Percentiles rank a stretch among this genome's conserved stretches.
phyloP scores from a whole-genome alignment of 2,329 filamentous ascomycete genomes.

The Beauveria bassiana region DNA sequence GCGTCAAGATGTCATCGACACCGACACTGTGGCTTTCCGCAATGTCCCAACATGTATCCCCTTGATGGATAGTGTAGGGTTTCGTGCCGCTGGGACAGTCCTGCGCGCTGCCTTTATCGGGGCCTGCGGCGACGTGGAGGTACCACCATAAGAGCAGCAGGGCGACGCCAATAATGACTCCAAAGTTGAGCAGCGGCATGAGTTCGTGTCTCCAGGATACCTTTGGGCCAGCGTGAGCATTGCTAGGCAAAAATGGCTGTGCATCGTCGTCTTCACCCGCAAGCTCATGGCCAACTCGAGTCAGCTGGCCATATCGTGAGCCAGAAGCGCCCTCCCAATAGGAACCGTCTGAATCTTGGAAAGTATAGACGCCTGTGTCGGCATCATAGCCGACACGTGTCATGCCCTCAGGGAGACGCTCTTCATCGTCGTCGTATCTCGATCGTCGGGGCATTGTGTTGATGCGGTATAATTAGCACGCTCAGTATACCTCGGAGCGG shows the following conservation, averaged over 20 bases:
- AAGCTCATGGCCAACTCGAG: slow-evolving; percentile 27
- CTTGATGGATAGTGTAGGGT: slow-evolving; percentile 33
- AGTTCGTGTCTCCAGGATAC: slow-evolving; percentile 44
- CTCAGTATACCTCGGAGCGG: no score
- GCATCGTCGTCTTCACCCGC: slow-evolving; percentile 17
- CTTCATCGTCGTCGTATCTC: slow-evolving; percentile 38
- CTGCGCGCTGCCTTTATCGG: slow-evolving; percentile 14
- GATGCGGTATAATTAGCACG: background rate
- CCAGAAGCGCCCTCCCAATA: slow-evolving; percentile 45
- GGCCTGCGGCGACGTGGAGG: slow-evolving; percentile 26
- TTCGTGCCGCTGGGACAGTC: slow-evolving; percentile 24
- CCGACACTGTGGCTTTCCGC: slow-evolving; percentile 33
- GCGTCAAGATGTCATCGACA: slow-evolving; percentile 36
- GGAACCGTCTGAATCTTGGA: slow-evolving; percentile 39
- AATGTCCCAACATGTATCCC: slow-evolving; percentile 48
- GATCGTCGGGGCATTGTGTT: slow-evolving; percentile 33
- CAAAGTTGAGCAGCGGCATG: slow-evolving; percentile 52
- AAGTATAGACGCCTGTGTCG: slow-evolving; percentile 46
- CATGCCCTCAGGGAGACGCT: slow-evolving; percentile 49
- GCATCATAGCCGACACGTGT: slow-evolving; percentile 48
- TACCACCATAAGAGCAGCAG: slow-evolving; percentile 44
- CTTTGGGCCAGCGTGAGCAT: slow-evolving; percentile 16
- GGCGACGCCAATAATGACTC: slow-evolving; percentile 43
- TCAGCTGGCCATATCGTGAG: slow-evolving; percentile 39
- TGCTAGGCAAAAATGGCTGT: slow-evolving; percentile 23